Evolutionary conservation across 495 filamentous ascomycete genomes (phyloP), one percentile per base, ranked within the genome.

Genomic region (Cercophora sp.): DNA sequence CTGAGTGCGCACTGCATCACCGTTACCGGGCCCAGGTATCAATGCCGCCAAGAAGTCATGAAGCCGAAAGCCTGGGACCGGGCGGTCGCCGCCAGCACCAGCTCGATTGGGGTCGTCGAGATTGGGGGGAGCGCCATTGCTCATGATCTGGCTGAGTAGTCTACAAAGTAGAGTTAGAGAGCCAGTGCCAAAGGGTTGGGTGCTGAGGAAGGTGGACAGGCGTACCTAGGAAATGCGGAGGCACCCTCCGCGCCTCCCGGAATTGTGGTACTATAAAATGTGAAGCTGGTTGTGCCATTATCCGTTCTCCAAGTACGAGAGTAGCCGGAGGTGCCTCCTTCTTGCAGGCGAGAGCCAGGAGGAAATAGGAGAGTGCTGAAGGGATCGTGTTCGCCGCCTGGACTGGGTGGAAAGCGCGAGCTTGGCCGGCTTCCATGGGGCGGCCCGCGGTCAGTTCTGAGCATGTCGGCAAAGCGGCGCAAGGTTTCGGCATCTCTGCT

Each of bases 1-100:
- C 71, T 96, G 89, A 1, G 86, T 84, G 61, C 89, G 95, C 1
- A 96, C 93, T n/a, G 84, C 88, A 66, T 97, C 92, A 11, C 89
- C 89, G 48, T 66, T 16, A 69, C 70, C 25, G 85, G 73, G 55
- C 81, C 82, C 32, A 90, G 65, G n/a, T n/a, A n/a, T n/a, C 29
- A 92, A 55, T 4, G 71, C 67, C 22, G 69, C 65, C 32, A 87
- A 56, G 11, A 76, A 55, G 15, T 74, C 66, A 15, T 68, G 68
- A 10, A 77, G 59, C 5, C 58, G 35, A 19, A n/a, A n/a, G n/a
- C n/a, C n/a, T n/a, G 35, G 25, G 25, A 51, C 9, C 24, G 48
- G 48, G 4, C 48, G 48, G 51, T 42, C 2, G 46, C 42, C 40
- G 47, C 41, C 6, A 25, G 31, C 32, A 13, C 31, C 47, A 11